phyloP scores from a whole-genome alignment of 306 rosid genomes.

The Cicer bijugum region DNA sequence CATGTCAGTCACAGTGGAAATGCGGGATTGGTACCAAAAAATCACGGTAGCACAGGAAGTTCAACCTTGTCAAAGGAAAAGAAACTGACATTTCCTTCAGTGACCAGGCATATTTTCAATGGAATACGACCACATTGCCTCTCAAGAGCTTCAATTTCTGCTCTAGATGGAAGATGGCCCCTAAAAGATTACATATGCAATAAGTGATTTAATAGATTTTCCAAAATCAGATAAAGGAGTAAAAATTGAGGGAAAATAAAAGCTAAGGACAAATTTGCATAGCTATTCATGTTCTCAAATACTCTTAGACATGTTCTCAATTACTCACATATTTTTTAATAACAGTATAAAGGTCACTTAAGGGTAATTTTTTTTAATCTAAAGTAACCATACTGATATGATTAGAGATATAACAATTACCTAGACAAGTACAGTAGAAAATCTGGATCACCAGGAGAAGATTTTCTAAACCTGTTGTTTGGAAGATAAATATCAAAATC shows the following conservation, averaged over 20 bases:
- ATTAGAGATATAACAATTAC: conserved; percentile 48
- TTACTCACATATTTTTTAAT: neutral
- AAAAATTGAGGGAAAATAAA: neutral
- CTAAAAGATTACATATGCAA: conserved; percentile 51
- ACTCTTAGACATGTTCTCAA: conserved; percentile 8
- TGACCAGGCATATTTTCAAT: conserved; percentile 62
- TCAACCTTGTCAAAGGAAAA: conserved; percentile 69
- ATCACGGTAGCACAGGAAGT: conserved; percentile 69
- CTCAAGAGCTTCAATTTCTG: conserved; percentile 62
- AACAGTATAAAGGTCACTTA: neutral
- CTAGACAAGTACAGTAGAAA: conserved; percentile 72
- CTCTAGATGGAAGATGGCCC: conserved; percentile 64
- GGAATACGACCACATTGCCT: conserved; percentile 64
- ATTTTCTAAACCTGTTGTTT: conserved; percentile 76
- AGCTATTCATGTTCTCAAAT: conserved; percentile 13
- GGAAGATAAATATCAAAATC: conserved; percentile 81
- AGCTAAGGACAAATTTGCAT: neutral
- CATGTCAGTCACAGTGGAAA: neutral
- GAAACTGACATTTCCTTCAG: conserved; percentile 72
- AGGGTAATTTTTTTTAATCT: neutral
- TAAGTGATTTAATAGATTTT: conserved; percentile 28
- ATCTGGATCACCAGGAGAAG: conserved; percentile 78
- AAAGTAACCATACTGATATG: conserved; percentile 7
- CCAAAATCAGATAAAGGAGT: neutral
- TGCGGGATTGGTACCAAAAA: conserved; percentile 8